These are phyloP conservation scores for Thermoascus crustaceus DNA, from an alignment of 2,329 filamentous ascomycete genomes.

Conservation along the genomic window DNA sequence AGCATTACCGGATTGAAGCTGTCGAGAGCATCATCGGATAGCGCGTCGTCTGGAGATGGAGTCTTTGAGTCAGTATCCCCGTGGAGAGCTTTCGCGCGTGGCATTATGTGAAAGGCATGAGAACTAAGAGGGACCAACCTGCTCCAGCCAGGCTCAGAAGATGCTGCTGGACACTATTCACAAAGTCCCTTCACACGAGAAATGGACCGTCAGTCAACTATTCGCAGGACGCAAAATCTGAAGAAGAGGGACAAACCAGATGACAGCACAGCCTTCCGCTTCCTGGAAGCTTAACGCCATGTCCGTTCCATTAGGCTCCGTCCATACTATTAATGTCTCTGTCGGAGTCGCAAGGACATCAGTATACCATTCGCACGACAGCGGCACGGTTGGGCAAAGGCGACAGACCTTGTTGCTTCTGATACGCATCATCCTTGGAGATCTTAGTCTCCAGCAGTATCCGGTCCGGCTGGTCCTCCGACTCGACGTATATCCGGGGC, in stretches of 20 bases:
- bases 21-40: conserved; percentile 84
- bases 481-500: conserved; percentile 80
- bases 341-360: conserved; percentile 20
- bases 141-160: conserved; percentile 54
- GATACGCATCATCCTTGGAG: conserved; percentile 88
- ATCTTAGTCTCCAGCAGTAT: conserved; percentile 84
- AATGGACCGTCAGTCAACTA: conserved; percentile 15
- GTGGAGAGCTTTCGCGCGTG: not conserved
- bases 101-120: conserved; percentile 3
- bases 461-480: conserved; percentile 80
- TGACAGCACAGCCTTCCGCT: conserved; percentile 81
- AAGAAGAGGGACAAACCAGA: conserved; percentile 58
- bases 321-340: conserved; percentile 99
- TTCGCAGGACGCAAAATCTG: conserved; percentile 9
- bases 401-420: conserved; percentile 80
- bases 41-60: conserved; percentile 59
- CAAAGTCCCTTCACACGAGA: conserved; percentile 64
- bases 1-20: conserved; percentile 61
- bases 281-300: conserved; percentile 99
- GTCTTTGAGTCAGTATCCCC: conserved; percentile 3
- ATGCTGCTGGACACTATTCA: conserved; percentile 74
- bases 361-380: conserved; percentile 8
- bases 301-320: conserved; percentile 79
- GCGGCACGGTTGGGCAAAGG: not conserved
- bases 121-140: conserved; percentile 44